Percentiles rank a stretch among this genome's conserved stretches.
Conservation (phyloP, 2,329 filamentous ascomycete genomes). For the Colletotrichum spinosum region DNA sequence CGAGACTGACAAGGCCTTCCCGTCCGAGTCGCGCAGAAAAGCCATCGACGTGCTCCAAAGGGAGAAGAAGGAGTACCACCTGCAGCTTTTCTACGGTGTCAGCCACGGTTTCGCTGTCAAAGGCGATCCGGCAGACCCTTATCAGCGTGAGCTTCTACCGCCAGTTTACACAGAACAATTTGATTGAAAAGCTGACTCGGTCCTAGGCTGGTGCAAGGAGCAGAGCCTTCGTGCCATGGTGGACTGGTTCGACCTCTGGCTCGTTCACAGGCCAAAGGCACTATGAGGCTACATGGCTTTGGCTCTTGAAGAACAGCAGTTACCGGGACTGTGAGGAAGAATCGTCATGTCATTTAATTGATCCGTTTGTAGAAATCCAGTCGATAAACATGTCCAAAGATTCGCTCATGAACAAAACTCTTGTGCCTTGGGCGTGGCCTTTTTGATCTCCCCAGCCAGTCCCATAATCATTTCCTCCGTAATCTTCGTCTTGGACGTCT, state of each 20-base stretch:
- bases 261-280: conserved; percentile 19
- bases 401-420: too few relatives aligned
- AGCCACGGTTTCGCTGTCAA: conserved; percentile 74
- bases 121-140: conserved; percentile 57
- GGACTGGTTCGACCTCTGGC: conserved; percentile 46
- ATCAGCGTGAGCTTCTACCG: conserved; percentile 24
- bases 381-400: too few relatives aligned
- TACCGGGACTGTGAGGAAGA: not conserved
- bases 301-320: too few relatives aligned
- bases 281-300: too few relatives aligned
- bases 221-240: conserved; percentile 44
- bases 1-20: conserved; percentile 58
- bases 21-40: conserved; percentile 48
- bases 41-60: conserved; percentile 56
- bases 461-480: not conserved
- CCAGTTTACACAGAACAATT: conserved; percentile 49
- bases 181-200: conserved; percentile 15
- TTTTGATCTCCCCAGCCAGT: too few relatives aligned
- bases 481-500: conserved; percentile 7
- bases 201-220: conserved; percentile 46
- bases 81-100: conserved; percentile 71
- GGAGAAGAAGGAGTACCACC: conserved; percentile 64
- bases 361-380: too few relatives aligned
- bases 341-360: too few relatives aligned
- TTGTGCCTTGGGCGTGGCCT: too few relatives aligned